Evolutionary conservation across 2,329 filamentous ascomycete species (phyloP), one percentile per base, ranked within the genome.

Genomic region (Venturia pyrina): DNA sequence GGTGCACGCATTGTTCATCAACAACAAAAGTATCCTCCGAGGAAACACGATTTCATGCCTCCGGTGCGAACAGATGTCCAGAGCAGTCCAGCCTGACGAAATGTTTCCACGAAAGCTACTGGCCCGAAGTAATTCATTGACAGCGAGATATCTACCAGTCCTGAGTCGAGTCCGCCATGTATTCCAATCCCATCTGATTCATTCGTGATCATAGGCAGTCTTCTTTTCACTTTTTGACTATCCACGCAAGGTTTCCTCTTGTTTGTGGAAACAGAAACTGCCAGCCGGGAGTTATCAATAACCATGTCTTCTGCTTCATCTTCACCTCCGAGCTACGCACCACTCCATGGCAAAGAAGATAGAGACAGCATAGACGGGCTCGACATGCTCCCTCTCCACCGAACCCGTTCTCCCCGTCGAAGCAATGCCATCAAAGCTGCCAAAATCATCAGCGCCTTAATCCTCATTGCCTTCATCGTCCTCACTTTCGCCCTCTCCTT

Each of bases 331-430:
- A 44, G 24, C 57, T 66, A 66, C 56, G 40, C 11, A n/a, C 64
- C 64, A 32, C 64, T 66, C 11, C 63, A n/a, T 19, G 24, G n/a
- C 57, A 66, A 66, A 41, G 64, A 66, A 48, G 56, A 61, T 5
- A 62, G 32, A 24, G 64, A 66, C 64, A 65, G 63, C 34, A 43
- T 62, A 17, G 64, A 66, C 19, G 64, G 59, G 7, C 56, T 66
- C 56, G 64, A 66, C 43, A 66, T 66, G 53, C 64, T 66, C 41
- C 64, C 53, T 48, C 53, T 66, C 2, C 64, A 61, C 40, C 34
- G 64, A n/a, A 1, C 34, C 10, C 50, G 37, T 24, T 28, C 41
- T 21, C n/a, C 40, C 19, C 32, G 56, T 13, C 53, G 57, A n/a
- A 37, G 40, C 5, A 62, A 32, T 17, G 11, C 60, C 37, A 34